These are phyloP conservation scores for Salmacisia buchloeana DNA, from an alignment of 1,284 basidiomycete genomes.

Conservation along the genomic window DNA sequence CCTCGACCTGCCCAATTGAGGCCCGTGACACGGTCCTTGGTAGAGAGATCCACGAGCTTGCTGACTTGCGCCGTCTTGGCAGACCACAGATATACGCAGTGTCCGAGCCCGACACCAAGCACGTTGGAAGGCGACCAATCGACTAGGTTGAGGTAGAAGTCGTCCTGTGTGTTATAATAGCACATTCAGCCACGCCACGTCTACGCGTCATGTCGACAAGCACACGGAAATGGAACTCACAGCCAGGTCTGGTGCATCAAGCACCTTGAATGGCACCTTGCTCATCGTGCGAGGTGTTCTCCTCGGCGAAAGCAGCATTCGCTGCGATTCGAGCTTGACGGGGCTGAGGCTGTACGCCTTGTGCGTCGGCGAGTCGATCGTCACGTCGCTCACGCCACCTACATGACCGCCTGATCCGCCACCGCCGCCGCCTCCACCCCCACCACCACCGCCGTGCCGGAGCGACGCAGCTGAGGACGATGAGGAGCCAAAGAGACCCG, in stretches of 20 bases:
- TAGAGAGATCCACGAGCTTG: constrained; percentile 77
- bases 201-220: background rate
- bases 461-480: too few relatives aligned
- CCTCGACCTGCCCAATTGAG: constrained; percentile 75
- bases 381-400: constrained; percentile 16
- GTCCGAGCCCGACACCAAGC: constrained; percentile 83
- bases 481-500: too few relatives aligned
- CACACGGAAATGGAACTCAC: constrained; percentile 6
- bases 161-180: constrained; percentile 58
- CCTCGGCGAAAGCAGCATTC: constrained; percentile 76
- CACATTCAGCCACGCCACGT: background rate
- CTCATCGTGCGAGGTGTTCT: constrained; percentile 75
- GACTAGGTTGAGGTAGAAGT: constrained; percentile 96
- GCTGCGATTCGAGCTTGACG: constrained; percentile 74
- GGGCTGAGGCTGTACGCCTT: constrained; percentile 85
- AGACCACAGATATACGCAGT: constrained; percentile 93
- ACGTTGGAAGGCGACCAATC: constrained; percentile 96
- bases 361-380: constrained; percentile 60
- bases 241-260: constrained; percentile 86
- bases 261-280: constrained; percentile 93
- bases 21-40: constrained; percentile 38
- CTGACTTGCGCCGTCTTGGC: constrained; percentile 86
- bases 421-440: constrained; percentile 24
- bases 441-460: constrained; percentile 54
- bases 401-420: background rate